Evolutionary conservation across 1,139 yeast species (phyloP), one percentile per base, ranked within the genome.

Genomic region (Pichia sp.): DNA sequence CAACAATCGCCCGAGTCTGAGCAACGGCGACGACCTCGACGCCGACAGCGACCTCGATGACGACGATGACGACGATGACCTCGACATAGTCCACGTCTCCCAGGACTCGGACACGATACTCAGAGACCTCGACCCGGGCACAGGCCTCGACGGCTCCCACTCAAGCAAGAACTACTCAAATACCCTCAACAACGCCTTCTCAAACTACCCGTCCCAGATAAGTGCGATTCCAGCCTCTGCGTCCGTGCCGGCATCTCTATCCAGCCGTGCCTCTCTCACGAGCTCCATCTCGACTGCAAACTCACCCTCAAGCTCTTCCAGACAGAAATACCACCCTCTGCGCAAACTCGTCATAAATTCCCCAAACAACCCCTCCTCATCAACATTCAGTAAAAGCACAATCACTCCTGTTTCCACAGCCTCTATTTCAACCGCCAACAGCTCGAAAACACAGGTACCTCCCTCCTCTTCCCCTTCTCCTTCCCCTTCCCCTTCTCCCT

Each of bases 341-440:
- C 31, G 53, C n/a, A 52, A 54, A 43, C 36, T 54, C 8, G 31
- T 51, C 10, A 46, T 53, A n/a, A 38, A 36, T 29, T 50, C 55
- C 2, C 55, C 55, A 13, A 47, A 47, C 29, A 46, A 48, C 5
- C 32, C 50, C 4, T 16, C 51, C 4, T 45, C 54, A 10, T 30
- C 49, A 5, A 26, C 32, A 11, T 23, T 42, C 31, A 16, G 6
- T 13, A 16, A 26, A 16, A 11, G 3, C 29, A 42, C 45, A 8
- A 34, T 19, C 5, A 34, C 16, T 26, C 47, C 30, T 5, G 29
- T 5, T 26, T 26, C 29, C 29, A 26, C 29, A 26, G 29, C 29
- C 29, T 26, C 29, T 5, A 26, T 26, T 15, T 45, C 13, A 7
- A 38, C 16, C 6, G 26, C 32, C 23, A 19, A 38, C 13, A 43